Evolutionary conservation across 768 basidiomycete genomes (phyloP).

Genomic region (Chiua virens): DNA sequence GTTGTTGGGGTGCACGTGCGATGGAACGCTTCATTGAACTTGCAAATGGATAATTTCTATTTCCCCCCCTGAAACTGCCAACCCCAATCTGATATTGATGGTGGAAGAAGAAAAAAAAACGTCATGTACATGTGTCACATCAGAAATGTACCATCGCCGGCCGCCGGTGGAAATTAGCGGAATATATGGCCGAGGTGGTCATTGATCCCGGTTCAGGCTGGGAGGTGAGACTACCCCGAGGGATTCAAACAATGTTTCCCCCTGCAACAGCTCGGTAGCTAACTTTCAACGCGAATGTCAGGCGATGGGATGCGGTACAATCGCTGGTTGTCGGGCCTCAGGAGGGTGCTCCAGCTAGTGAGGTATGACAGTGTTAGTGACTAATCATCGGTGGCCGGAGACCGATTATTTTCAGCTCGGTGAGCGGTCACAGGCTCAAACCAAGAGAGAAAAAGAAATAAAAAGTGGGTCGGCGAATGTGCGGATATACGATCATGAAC

Average conservation of each 20-base stretch:
- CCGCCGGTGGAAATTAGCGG: neutral
- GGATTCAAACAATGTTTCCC: too few relatives aligned
- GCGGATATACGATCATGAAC: slow-evolving; percentile 6
- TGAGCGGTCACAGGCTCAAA: neutral
- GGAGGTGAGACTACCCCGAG: too few relatives aligned
- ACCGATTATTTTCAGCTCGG: neutral
- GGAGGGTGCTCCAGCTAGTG: too few relatives aligned
- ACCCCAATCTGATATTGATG: slow-evolving; percentile 7
- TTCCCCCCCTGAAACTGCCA: slow-evolving; percentile 3
- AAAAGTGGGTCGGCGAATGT: slow-evolving; percentile 2
- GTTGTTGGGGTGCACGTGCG: neutral
- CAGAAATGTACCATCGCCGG: slow-evolving; percentile 1
- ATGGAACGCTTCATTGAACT: too few relatives aligned
- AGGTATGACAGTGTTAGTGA: too few relatives aligned
- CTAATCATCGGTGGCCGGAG: neutral
- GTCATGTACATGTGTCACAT: neutral
- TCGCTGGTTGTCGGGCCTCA: too few relatives aligned
- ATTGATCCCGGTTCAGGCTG: too few relatives aligned
- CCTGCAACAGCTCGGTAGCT: too few relatives aligned
- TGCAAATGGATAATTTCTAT: too few relatives aligned
- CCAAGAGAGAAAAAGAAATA: neutral
- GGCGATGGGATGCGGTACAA: too few relatives aligned
- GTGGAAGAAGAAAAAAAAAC: neutral
- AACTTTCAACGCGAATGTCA: too few relatives aligned
- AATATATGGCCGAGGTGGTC: too few relatives aligned